Base-by-base conservation (phyloP, 352 stramenopile genomes). In the Pythium guiyangense region DNA sequence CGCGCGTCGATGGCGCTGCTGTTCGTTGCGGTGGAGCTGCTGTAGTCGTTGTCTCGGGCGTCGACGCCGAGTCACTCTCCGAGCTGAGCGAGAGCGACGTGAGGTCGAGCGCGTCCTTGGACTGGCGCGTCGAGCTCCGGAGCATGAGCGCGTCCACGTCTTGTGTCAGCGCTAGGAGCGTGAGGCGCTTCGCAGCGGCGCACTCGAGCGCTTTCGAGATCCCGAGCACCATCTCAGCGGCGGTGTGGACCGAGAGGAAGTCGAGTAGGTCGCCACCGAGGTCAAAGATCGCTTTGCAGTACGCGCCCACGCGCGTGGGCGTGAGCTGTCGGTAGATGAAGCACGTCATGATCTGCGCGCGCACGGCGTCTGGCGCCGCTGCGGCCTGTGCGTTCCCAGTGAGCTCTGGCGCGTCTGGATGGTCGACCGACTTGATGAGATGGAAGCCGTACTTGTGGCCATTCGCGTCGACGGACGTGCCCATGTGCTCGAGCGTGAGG, bases 401-500 rank as follows among this genome's bases (percentile, higher is more conserved):
- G 26, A 54, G 46, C 57, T 18, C 22, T 1, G 37, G 52, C 15
- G n/a, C 42, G 11, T 55, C 47, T 4, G 18, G 20, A 8, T 46
- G 14, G 22, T 54, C 25, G 17, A 69, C 60, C 0, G 55, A 60
- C 18, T 64, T 64, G 20, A 42, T 63, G 2, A 66, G 60, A 15
- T 64, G 62, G 50, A 64, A 69, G 49, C 74, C 62, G 49, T 55
- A 84, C n/a, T 60, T 58, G 6, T 73, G 43, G 4, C 77, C 73
- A 6, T 72, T 39, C 10, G 25, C 35, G 44, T 85, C 74, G 0
- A 58, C 53, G 10, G 51, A 60, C 0, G 70, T 69, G 8, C 77
- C 74, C 40, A 73, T 73, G 45, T 66, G 67, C 54, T 88, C 77
- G 17, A 88, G 73, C 3, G 62, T 69, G 37, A 66, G 71, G 44